Evolutionary conservation across 2,329 filamentous ascomycete genomes (phyloP).

Genomic region (Escovopsis sp.): DNA sequence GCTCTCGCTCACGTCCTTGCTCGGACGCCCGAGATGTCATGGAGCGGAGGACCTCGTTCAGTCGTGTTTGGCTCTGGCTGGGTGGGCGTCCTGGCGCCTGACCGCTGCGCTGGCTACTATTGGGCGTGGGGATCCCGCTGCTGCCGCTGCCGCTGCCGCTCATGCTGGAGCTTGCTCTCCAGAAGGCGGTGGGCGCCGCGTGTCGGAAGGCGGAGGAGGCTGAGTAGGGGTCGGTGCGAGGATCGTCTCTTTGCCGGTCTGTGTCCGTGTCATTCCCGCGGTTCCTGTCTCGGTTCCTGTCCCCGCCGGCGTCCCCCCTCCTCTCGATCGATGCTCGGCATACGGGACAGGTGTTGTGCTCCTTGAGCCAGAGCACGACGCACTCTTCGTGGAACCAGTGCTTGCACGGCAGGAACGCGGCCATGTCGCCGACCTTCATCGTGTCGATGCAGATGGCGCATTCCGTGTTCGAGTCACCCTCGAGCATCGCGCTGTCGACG

Average conservation of each 20-base stretch:
- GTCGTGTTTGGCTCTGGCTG: conserved; percentile 13
- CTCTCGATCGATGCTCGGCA: conserved; percentile 47
- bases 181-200: no score
- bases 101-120: no score
- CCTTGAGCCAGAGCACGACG: conserved; percentile 66
- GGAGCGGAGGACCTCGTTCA: conserved; percentile 17
- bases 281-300: not conserved
- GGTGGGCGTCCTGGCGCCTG: conserved; percentile 10
- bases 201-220: no score
- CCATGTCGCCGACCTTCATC: conserved; percentile 56
- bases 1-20: conserved; percentile 13
- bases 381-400: conserved; percentile 90
- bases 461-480: conserved; percentile 52
- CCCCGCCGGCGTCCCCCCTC: conserved; percentile 8
- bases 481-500: conserved; percentile 55
- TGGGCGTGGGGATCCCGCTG: no score
- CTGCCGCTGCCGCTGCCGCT: no score
- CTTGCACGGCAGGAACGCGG: conserved; percentile 66
- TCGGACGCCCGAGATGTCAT: conserved; percentile 14
- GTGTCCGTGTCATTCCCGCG: no score
- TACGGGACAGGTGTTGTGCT: conserved; percentile 87
- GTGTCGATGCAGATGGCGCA: conserved; percentile 94
- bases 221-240: no score
- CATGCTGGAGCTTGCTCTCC: no score
- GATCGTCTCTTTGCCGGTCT: no score